Percentiles rank a stretch among this genome's conserved stretches.
These are phyloP conservation scores for Chlorella sp. DNA, from an alignment of 139 green algal species.

Conservation along the genomic window DNA sequence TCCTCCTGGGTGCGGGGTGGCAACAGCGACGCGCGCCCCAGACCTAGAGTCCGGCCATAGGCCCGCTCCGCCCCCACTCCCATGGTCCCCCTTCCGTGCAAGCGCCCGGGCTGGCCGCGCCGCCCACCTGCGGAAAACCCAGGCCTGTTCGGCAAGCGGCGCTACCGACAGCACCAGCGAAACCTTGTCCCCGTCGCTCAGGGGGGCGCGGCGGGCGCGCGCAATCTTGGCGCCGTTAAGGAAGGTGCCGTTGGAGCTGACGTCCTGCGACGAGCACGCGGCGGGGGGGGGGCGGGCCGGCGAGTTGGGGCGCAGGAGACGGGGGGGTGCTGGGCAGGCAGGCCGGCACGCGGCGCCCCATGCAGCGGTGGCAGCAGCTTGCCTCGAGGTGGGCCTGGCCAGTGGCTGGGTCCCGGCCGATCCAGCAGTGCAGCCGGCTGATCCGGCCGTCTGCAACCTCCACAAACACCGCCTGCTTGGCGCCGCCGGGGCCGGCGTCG, in stretches of 20 bases:
- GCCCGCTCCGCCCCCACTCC: too few species aligned
- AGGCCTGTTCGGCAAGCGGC: slow-evolving; percentile 60
- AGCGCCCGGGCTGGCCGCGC: too few species aligned
- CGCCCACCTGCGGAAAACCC: slow-evolving; percentile 35
- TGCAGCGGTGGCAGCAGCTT: not conserved
- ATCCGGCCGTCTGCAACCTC: slow-evolving; percentile 64
- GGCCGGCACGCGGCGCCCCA: not conserved
- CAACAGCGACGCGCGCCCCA: too few species aligned
- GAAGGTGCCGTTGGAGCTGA: slow-evolving; percentile 69
- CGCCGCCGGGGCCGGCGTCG: not conserved
- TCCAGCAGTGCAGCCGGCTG: slow-evolving; percentile 62
- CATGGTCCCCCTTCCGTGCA: too few species aligned
- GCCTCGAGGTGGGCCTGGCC: slow-evolving; percentile 34
- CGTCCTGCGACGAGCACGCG: slow-evolving; percentile 41
- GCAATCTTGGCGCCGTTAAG: slow-evolving; percentile 50
- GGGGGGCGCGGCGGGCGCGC: slow-evolving; percentile 4
- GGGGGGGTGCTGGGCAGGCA: too few species aligned
- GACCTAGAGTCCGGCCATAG: too few species aligned
- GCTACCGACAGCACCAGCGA: slow-evolving; percentile 65
- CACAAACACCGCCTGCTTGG: slow-evolving; percentile 22
- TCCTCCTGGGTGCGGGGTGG: too few species aligned
- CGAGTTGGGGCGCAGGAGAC: too few species aligned
- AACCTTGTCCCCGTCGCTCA: slow-evolving; percentile 57
- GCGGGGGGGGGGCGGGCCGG: not conserved
- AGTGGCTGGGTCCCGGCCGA: slow-evolving; percentile 18